Base-by-base conservation (phyloP, 2,329 filamentous ascomycete species). In the Laburnicola sp. region DNA sequence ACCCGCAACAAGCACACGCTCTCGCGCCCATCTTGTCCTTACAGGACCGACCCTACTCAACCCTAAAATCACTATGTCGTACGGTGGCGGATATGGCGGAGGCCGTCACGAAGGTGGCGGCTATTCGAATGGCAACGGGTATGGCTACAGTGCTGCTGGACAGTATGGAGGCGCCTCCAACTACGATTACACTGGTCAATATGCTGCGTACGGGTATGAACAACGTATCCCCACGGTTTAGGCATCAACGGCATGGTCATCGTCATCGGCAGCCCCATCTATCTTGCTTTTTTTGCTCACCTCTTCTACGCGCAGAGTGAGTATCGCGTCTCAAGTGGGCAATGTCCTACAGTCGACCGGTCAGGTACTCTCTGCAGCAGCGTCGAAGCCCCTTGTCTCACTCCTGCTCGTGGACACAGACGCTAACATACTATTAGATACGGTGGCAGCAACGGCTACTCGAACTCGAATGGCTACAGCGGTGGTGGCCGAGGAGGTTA, bases 21-120 rank as follows among this genome's bases (percentile, higher is more conserved):
- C 48, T 45, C 62, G 66, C 64, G 60, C 61, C 58, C 55, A 59
- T 54, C 49, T 53, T 51, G 59, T 57, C 47, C 32, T 58, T 52
- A 50, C 48, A 61, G 50, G 44, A 45, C 22, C 34, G 10, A n/a
- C 43, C n/a, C 4, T 45, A 53, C 64, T 57, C 67, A 54, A 68
- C 70, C 64, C 49, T 61, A 66, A 71, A 70, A 59, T 59, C 65
- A 62, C 57, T 28, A 90, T 89, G 87, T 89, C 87, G 76, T 88
- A 89, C 83, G 81, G 84, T 68, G 71, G 72, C 51, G 70, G 72
- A 49, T 66, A 68, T 57, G 66, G 69, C 52, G 81, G 65, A 38
- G 71, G 78, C 60, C 71, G 74, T 60, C 70, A 70, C 50, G 75
- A 77, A 60, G 73, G 75, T 55, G 75, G 75, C 58, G 78, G 79